These are phyloP conservation scores for Mortierella sp. DNA, from an alignment of 371 early-diverging fungal species.

Conservation along the genomic window DNA sequence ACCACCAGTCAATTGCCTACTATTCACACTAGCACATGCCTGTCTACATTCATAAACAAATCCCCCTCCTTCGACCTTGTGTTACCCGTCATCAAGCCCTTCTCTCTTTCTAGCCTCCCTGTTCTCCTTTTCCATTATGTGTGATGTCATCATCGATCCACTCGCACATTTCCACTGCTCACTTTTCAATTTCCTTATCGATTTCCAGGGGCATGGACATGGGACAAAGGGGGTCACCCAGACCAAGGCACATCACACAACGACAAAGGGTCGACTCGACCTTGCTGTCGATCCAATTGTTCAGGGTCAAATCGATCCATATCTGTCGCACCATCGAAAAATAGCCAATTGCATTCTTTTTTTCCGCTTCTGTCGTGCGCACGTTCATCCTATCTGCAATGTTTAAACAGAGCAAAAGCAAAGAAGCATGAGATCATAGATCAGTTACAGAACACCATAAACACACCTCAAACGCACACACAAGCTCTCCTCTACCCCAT, in stretches of 20 bases:
- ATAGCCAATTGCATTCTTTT: neutral
- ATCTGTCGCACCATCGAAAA: neutral
- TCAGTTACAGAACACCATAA: neutral
- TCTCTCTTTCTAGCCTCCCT: too few species aligned
- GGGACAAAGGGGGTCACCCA: neutral
- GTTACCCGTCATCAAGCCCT: neutral
- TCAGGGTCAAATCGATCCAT: too few species aligned
- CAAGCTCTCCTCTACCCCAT: too few species aligned
- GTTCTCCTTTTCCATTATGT: neutral
- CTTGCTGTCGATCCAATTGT: too few species aligned
- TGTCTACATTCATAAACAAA: too few species aligned
- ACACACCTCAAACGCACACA: too few species aligned
- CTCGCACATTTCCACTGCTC: neutral
- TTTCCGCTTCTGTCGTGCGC: neutral
- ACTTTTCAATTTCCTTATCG: neutral
- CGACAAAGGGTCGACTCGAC: too few species aligned
- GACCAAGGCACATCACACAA: too few species aligned
- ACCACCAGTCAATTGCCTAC: neutral
- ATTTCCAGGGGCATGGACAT: neutral
- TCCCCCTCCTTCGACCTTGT: neutral
- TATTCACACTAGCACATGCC: neutral
- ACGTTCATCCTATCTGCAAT: neutral
- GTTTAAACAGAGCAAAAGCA: neutral
- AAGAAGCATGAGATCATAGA: neutral
- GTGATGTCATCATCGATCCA: conserved; percentile 9